Conservation (phyloP, 2,329 filamentous ascomycete genomes). For the Aspergillus pseudoterreus region DNA sequence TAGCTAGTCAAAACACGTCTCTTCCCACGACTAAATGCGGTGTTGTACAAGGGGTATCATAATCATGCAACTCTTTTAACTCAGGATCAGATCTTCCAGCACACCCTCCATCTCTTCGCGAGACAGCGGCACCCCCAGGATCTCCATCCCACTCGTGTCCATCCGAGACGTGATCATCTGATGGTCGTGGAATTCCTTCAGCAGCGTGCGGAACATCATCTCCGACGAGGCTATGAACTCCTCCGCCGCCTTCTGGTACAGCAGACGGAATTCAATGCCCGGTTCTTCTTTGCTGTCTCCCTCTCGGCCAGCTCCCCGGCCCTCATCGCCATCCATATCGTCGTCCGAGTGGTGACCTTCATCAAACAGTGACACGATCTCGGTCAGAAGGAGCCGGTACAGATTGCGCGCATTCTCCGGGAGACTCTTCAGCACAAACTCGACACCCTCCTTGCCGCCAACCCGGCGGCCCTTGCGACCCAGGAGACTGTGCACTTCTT, state of each 20-base stretch:
- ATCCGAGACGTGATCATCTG: conserved; percentile 92
- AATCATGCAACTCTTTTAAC: conserved; percentile 22
- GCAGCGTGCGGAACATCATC: conserved; percentile 86
- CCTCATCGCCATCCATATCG: conserved; percentile 42
- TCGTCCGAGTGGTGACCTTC: conserved; percentile 49
- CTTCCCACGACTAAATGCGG: neutral
- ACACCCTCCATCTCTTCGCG: conserved; percentile 86
- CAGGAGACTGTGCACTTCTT: conserved; percentile 83
- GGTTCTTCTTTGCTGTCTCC: conserved; percentile 36
- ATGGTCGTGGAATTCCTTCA: conserved; percentile 98
- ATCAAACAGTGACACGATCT: conserved; percentile 71
- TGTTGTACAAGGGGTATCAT: conserved; percentile 32
- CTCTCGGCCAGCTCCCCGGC: conserved; percentile 24
- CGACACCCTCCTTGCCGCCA: conserved; percentile 86
- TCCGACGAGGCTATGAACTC: conserved; percentile 97
- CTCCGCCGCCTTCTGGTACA: conserved; percentile 94
- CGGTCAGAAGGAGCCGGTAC: conserved; percentile 78
- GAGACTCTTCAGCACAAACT: conserved; percentile 83
- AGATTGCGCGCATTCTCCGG: conserved; percentile 88
- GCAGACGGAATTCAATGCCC: conserved; percentile 81
- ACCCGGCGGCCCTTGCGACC: conserved; percentile 75
- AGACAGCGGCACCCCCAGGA: conserved; percentile 78
- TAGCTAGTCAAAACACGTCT: neutral
- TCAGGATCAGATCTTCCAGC: conserved; percentile 66
- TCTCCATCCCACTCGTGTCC: conserved; percentile 78